These are phyloP conservation scores for Phaffomyces opuntiae DNA, from an alignment of 805 yeast species.

Conservation along the genomic window DNA sequence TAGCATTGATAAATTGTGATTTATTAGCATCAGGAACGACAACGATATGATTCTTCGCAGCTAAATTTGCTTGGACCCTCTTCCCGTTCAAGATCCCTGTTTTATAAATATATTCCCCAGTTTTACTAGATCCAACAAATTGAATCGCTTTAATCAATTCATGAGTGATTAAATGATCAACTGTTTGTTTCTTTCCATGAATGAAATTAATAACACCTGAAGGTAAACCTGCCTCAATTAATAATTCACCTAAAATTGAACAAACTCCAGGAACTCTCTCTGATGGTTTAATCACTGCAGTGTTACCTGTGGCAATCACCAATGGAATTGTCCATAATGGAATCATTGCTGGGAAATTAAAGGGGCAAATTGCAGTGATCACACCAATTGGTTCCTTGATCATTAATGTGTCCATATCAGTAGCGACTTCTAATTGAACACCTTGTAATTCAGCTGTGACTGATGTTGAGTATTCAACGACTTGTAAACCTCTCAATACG, in stretches of 20 bases:
- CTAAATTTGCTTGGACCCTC: slow-evolving; percentile 71
- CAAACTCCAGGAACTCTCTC: slow-evolving; percentile 83
- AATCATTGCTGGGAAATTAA: slow-evolving; percentile 83
- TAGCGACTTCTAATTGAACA: slow-evolving; percentile 54
- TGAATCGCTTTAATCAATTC: slow-evolving; percentile 71
- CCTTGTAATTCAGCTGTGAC: slow-evolving; percentile 62
- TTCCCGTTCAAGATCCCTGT: slow-evolving; percentile 62
- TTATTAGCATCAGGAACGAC: slow-evolving; percentile 75
- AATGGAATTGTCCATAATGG: slow-evolving; percentile 54
- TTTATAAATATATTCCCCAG: slow-evolving; percentile 66
- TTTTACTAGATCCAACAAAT: slow-evolving; percentile 73
- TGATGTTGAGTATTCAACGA: slow-evolving; percentile 69
- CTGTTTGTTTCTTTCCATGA: slow-evolving; percentile 70
- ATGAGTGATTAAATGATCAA: slow-evolving; percentile 61
- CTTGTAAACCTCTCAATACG: slow-evolving; percentile 71
- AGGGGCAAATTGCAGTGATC: slow-evolving; percentile 74
- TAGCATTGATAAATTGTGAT: slow-evolving; percentile 52
- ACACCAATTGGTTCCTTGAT: slow-evolving; percentile 68
- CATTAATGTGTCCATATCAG: slow-evolving; percentile 72
- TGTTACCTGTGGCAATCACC: slow-evolving; percentile 65
- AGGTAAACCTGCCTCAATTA: slow-evolving; percentile 68
- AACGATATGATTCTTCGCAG: slow-evolving; percentile 74
- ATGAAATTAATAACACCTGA: slow-evolving; percentile 65
- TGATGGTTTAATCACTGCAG: slow-evolving; percentile 61
- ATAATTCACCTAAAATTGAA: slow-evolving; percentile 64